Evolutionary conservation across 2,329 filamentous ascomycete genomes (phyloP).

Genomic region (Colletotrichum sp.): DNA sequence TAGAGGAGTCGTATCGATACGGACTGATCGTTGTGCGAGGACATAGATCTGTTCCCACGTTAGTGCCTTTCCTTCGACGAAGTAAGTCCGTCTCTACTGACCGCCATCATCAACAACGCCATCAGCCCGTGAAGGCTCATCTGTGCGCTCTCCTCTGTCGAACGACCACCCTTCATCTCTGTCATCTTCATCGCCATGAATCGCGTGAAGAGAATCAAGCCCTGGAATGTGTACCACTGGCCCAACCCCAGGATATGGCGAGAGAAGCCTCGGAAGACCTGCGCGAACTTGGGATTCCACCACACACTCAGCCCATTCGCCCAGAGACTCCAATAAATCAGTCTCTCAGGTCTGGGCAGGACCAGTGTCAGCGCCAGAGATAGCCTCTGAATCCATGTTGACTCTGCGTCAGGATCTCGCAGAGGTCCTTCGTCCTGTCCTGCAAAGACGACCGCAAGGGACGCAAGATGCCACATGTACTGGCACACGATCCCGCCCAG

Average conservation of each 20-base stretch:
- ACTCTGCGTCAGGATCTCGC: slow-evolving; percentile 16
- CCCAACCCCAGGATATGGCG: slow-evolving; percentile 64
- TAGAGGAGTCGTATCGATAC: slow-evolving; percentile 61
- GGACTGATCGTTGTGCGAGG: slow-evolving; percentile 50
- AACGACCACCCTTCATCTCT: slow-evolving; percentile 42
- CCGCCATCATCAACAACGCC: slow-evolving; percentile 55
- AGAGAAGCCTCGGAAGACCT: slow-evolving; percentile 64
- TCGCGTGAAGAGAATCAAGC: slow-evolving; percentile 62
- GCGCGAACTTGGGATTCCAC: slow-evolving; percentile 73
- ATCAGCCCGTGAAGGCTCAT: slow-evolving; percentile 61
- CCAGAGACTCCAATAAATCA: slow-evolving; percentile 53
- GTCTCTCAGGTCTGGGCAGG: slow-evolving; percentile 38
- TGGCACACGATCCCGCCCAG: slow-evolving; percentile 50
- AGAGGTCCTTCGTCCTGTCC: slow-evolving; percentile 1
- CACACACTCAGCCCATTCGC: slow-evolving; percentile 59
- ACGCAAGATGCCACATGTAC: slow-evolving; percentile 54
- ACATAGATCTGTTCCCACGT: slow-evolving; percentile 45
- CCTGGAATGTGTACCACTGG: slow-evolving; percentile 71
- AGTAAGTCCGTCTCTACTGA: slow-evolving; percentile 39
- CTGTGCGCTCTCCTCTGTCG: slow-evolving; percentile 43
- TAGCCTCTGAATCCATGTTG: not conserved
- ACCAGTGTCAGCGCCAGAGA: slow-evolving; percentile 28
- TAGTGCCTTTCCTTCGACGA: slow-evolving; percentile 15
- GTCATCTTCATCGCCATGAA: slow-evolving; percentile 50
- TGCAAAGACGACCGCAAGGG: slow-evolving; percentile 22